Conservation (phyloP, 345 rosid species). For the Carallia brachiata region DNA sequence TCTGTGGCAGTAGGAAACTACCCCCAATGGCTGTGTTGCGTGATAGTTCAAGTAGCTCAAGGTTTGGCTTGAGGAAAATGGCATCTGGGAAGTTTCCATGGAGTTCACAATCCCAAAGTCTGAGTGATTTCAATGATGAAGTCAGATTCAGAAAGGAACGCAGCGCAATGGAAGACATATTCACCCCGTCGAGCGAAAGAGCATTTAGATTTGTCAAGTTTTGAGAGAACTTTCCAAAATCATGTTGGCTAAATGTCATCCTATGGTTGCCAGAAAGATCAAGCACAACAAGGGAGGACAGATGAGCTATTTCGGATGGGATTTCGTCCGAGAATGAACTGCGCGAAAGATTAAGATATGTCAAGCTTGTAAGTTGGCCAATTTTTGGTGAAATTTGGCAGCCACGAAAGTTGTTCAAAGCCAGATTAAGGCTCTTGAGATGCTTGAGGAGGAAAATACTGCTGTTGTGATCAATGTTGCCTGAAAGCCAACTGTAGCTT, state of each 20-base stretch:
- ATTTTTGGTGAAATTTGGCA: constrained; percentile 10
- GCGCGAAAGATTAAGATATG: constrained; percentile 7
- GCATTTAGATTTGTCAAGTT: not conserved
- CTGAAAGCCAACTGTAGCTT: not conserved
- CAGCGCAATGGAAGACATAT: no score
- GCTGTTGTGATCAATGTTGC: constrained; percentile 11
- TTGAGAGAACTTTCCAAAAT: not conserved
- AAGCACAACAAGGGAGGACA: not conserved
- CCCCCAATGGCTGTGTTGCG: no score
- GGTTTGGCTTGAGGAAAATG: no score
- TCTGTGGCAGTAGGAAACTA: not conserved
- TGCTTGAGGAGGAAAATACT: constrained; percentile 20
- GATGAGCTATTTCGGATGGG: not conserved
- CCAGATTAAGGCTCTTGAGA: constrained; percentile 27
- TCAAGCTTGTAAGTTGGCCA: constrained; percentile 3
- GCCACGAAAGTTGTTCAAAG: constrained; percentile 19
- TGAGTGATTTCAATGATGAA: no score
- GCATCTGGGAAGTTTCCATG: no score
- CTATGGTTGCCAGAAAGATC: not conserved
- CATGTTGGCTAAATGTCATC: not conserved
- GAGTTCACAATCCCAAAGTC: no score
- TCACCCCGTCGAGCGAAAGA: not conserved
- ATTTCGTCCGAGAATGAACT: not conserved
- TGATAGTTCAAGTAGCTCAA: no score
- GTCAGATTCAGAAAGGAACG: no score